Percentiles rank a stretch among this genome's conserved stretches.
These are phyloP conservation scores for Saturnispora serradocipensis DNA, from an alignment of 805 yeast species.

Conservation along the genomic window DNA sequence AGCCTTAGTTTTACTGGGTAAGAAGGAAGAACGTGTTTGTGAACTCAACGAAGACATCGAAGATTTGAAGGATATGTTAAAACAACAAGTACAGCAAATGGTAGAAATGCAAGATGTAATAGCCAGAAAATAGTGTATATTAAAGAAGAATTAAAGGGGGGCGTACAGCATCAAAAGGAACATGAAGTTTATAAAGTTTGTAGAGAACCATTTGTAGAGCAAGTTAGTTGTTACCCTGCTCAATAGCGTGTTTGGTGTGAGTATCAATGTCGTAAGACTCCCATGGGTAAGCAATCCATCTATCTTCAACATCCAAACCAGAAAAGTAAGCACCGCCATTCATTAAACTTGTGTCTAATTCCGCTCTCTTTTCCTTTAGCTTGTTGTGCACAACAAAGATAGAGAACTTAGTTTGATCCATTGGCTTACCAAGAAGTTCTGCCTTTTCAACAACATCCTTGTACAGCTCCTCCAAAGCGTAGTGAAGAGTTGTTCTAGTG, in stretches of 20 bases:
- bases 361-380: slow-evolving; percentile 71
- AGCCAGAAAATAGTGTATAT: neutral
- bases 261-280: slow-evolving; percentile 74
- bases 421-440: slow-evolving; percentile 43
- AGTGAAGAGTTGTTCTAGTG: slow-evolving; percentile 82
- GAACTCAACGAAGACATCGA: slow-evolving; percentile 82
- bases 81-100: slow-evolving; percentile 81
- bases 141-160: neutral
- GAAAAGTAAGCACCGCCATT: slow-evolving; percentile 58
- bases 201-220: neutral
- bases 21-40: slow-evolving; percentile 74
- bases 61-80: slow-evolving; percentile 79
- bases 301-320: slow-evolving; percentile 66
- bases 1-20: slow-evolving; percentile 68
- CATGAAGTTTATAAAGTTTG: neutral
- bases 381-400: slow-evolving; percentile 81
- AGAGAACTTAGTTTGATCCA: slow-evolving; percentile 57
- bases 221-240: slow-evolving; percentile 49
- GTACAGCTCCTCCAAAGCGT: slow-evolving; percentile 68
- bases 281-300: slow-evolving; percentile 90
- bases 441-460: slow-evolving; percentile 58
- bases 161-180: neutral
- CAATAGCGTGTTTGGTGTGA: slow-evolving; percentile 56
- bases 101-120: slow-evolving; percentile 45
- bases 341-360: slow-evolving; percentile 55